phyloP scores from a whole-genome alignment of 2,329 filamentous ascomycete genomes.

The Rutstroemia sp. region DNA sequence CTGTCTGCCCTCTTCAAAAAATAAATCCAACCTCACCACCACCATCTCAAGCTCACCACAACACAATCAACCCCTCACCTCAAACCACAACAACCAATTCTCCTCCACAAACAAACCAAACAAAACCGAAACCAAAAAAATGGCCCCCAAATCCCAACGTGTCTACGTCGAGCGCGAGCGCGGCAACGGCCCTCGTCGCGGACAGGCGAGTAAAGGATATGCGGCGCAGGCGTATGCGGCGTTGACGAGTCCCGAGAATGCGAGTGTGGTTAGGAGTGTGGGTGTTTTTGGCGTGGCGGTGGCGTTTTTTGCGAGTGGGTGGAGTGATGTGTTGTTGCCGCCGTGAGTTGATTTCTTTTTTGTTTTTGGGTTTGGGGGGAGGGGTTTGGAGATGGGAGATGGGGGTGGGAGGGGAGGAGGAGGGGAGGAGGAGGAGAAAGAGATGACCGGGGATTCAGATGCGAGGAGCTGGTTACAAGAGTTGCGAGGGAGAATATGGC shows the following conservation, averaged over 20 bases:
- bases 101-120: background rate
- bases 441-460: background rate
- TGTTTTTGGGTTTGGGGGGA: background rate
- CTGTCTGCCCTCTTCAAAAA: background rate
- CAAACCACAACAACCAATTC: background rate
- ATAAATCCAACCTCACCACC: background rate
- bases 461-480: background rate
- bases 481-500: too few relatives aligned
- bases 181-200: background rate
- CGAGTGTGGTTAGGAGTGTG: constrained; percentile 60
- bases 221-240: constrained; percentile 52
- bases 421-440: background rate
- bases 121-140: constrained; percentile 29
- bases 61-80: background rate
- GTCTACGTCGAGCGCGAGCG: constrained; percentile 26
- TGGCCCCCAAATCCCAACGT: constrained; percentile 57
- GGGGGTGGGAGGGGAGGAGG: too few relatives aligned
- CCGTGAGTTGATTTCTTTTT: constrained; percentile 38
- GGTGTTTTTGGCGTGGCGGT: constrained; percentile 60
- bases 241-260: constrained; percentile 60
- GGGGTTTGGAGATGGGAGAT: background rate
- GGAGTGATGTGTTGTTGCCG: constrained; percentile 60
- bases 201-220: constrained; percentile 40
- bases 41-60: background rate
- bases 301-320: constrained; percentile 59